Evolutionary conservation across 176 grass and related monocot species (phyloP).

Genomic region (Cenchrus purpureus): DNA sequence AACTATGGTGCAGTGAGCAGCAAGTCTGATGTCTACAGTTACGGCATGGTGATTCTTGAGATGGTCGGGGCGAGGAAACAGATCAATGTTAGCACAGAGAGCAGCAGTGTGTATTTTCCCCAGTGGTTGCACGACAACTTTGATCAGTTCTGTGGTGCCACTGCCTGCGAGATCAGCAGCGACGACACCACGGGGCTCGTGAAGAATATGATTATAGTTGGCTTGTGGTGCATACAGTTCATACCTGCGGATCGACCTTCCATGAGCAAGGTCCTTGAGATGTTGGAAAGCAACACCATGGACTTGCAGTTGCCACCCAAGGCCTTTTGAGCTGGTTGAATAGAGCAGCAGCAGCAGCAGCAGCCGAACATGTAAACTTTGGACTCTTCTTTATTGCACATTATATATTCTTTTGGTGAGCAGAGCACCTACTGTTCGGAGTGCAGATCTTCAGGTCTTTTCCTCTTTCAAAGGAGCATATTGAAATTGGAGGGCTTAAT

Average conservation of each 20-base stretch:
- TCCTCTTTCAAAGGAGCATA: not conserved
- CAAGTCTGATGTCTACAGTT: conserved; percentile 29
- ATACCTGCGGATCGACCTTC: conserved; percentile 22
- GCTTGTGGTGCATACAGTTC: conserved; percentile 9
- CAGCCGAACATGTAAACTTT: not conserved
- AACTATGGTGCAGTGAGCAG: conserved; percentile 31
- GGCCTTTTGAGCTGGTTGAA: not conserved
- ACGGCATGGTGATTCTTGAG: conserved; percentile 37
- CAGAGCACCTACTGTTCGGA: not conserved
- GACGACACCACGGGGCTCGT: not conserved
- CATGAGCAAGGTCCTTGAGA: conserved; percentile 38
- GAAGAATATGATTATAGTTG: not conserved
- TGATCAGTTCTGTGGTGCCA: not conserved
- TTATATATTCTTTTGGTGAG: not conserved
- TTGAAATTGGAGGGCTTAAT: not conserved
- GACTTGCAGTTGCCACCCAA: conserved; percentile 12
- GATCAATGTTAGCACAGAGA: not conserved
- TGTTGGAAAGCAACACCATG: conserved; percentile 9
- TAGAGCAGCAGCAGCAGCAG: not conserved
- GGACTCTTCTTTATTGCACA: not conserved
- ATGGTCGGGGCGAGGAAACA: conserved; percentile 33
- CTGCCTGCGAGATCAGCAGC: not conserved
- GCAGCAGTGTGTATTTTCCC: not conserved
- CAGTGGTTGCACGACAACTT: not conserved
- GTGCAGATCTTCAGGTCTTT: not conserved